A percentile compares a stretch with the other conserved stretches of the same genome.
These are phyloP conservation scores for Cyberlindnera nakhonratchasimensis DNA, from an alignment of 805 yeast species.

Conservation along the genomic window DNA sequence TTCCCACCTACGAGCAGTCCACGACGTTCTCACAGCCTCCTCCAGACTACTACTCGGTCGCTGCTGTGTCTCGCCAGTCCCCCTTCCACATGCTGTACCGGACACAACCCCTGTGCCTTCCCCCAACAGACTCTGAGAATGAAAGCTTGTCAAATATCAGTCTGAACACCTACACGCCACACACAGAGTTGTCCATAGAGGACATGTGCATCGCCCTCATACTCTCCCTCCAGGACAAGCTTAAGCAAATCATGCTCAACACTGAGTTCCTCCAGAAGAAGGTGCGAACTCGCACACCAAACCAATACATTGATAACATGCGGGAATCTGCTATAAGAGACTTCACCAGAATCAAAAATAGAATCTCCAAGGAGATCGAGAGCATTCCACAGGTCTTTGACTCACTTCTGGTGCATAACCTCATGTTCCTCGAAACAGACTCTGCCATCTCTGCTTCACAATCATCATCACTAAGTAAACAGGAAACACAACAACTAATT, in stretches of 20 bases:
- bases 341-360: conserved; percentile 17
- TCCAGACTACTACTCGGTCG: conserved; percentile 22
- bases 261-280: conserved; percentile 21
- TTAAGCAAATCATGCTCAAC: conserved; percentile 21
- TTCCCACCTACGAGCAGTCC: conserved; percentile 24
- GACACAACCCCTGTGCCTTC: conserved; percentile 7
- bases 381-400: conserved; percentile 11
- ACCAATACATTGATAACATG: conserved; percentile 23
- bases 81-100: conserved; percentile 15
- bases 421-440: conserved; percentile 6
- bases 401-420: conserved; percentile 13
- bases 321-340: conserved; percentile 17
- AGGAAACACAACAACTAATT: conserved; percentile 1
- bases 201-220: conserved; percentile 12
- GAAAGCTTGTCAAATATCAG: conserved; percentile 12
- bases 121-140: conserved; percentile 1
- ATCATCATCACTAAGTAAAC: not conserved
- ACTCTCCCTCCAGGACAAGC: conserved; percentile 20
- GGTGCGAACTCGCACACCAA: conserved; percentile 15
- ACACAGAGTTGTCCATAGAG: conserved; percentile 14
- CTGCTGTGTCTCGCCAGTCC: conserved; percentile 12
- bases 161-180: conserved; percentile 13
- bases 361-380: conserved; percentile 12
- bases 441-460: not conserved
- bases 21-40: conserved; percentile 18